These are phyloP conservation scores for Testicularia cyperi DNA, from an alignment of 1,284 basidiomycete species.

Conservation along the genomic window DNA sequence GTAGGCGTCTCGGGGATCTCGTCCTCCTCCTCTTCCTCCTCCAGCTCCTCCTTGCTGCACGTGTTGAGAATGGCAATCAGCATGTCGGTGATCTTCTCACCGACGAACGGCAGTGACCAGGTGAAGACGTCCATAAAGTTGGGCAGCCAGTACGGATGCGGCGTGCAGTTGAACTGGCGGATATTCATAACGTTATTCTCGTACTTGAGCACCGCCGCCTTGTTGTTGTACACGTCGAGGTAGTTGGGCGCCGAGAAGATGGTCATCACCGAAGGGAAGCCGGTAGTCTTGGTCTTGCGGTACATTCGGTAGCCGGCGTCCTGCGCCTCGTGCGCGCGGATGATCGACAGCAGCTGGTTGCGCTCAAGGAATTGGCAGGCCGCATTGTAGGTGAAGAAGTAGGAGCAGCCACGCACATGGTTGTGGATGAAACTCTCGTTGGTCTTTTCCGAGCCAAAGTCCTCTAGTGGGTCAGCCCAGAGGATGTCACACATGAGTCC, in stretches of 20 bases:
- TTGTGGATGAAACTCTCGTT: conserved; percentile 85
- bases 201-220: conserved; percentile 93
- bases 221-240: conserved; percentile 94
- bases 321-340: conserved; percentile 91
- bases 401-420: conserved; percentile 90
- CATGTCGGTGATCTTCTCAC: conserved; percentile 97
- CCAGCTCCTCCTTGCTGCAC: conserved; percentile 90
- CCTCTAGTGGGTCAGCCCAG: conserved; percentile 91
- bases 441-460: conserved; percentile 87
- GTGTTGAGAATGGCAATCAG: conserved; percentile 89
- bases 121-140: conserved; percentile 99
- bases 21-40: conserved; percentile 75
- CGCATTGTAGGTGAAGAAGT: conserved; percentile 91
- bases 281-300: conserved; percentile 90
- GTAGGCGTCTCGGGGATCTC: conserved; percentile 43
- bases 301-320: conserved; percentile 93
- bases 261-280: conserved; percentile 88
- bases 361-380: conserved; percentile 91
- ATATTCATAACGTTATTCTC: conserved; percentile 97
- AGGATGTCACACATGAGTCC: conserved; percentile 93
- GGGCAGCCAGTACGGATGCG: conserved; percentile 93
- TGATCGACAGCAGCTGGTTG: conserved; percentile 90
- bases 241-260: conserved; percentile 93
- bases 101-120: conserved; percentile 97
- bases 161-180: conserved; percentile 88